A percentile compares a stretch with the other conserved stretches of the same genome.
Conservation (phyloP, 2,329 filamentous ascomycete species). For the Pseudogymnoascus sp. region DNA sequence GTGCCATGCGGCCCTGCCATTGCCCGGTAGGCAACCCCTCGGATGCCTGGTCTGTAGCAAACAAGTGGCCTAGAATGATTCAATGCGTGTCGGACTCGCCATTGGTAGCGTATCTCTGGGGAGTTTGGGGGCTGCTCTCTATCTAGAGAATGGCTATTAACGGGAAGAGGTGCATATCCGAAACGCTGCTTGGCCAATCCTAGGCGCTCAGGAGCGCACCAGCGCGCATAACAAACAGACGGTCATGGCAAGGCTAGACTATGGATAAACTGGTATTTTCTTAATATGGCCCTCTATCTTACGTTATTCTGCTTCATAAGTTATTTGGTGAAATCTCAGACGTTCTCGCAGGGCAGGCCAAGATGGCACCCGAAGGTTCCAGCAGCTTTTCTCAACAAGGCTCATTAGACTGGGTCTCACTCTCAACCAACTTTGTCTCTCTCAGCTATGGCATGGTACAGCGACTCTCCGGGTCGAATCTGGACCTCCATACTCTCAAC, state of each 20-base stretch:
- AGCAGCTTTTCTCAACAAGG: not conserved
- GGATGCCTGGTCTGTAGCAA: not conserved
- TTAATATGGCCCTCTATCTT: not conserved
- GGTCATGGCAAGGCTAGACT: not conserved
- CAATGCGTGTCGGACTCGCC: not conserved
- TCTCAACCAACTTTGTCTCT: no score
- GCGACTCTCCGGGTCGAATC: not conserved
- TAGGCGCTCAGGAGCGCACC: not conserved
- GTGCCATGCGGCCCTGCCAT: not conserved
- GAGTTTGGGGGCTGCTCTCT: not conserved
- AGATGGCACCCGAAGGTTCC: not conserved
- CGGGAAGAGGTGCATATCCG: not conserved
- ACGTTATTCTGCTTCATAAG: not conserved
- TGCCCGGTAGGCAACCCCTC: not conserved
- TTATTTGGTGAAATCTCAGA: not conserved
- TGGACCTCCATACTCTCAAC: not conserved
- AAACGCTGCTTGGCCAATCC: not conserved
- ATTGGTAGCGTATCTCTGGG: not conserved
- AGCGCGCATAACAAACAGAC: not conserved
- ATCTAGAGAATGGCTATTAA: not conserved
- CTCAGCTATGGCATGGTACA: no score
- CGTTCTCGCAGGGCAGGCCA: not conserved
- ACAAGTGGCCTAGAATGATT: not conserved
- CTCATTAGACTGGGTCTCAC: not conserved
- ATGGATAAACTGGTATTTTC: not conserved